These are phyloP conservation scores for Neonectria ditissima DNA, from an alignment of 2,329 filamentous ascomycete species.

Conservation along the genomic window DNA sequence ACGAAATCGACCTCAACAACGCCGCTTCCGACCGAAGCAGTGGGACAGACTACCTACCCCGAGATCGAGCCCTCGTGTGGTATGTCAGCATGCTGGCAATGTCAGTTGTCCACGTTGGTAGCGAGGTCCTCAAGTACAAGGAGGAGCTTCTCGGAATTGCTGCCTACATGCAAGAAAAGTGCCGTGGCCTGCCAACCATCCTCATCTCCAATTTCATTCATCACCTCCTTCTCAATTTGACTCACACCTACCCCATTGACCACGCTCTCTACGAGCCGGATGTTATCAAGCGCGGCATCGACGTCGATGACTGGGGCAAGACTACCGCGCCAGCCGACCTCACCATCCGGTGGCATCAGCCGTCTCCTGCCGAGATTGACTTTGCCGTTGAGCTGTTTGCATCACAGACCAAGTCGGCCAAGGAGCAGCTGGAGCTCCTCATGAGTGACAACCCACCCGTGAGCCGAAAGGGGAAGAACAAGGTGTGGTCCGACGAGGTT, in stretches of 20 bases:
- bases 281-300: conserved; percentile 76
- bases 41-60: conserved; percentile 90
- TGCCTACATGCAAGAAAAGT: conserved; percentile 95
- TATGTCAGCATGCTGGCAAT: conserved; percentile 97
- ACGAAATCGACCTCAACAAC: conserved; percentile 96
- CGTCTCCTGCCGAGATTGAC: conserved; percentile 80
- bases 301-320: conserved; percentile 86
- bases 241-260: conserved; percentile 93
- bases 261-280: conserved; percentile 88
- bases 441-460: conserved; percentile 85
- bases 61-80: conserved; percentile 95
- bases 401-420: conserved; percentile 81
- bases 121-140: conserved; percentile 89
- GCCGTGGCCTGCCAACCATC: conserved; percentile 91
- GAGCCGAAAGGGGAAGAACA: conserved; percentile 93
- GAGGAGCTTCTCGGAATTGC: conserved; percentile 91
- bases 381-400: conserved; percentile 93
- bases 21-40: conserved; percentile 95
- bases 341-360: conserved; percentile 91
- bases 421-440: conserved; percentile 80
- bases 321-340: conserved; percentile 79
- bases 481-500: conserved; percentile 98
- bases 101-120: conserved; percentile 96
- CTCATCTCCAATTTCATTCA: conserved; percentile 98
- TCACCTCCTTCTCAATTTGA: conserved; percentile 93